Evolutionary conservation across 2,329 filamentous ascomycete species (phyloP).

Genomic region (Pyrenochaeta sp.): DNA sequence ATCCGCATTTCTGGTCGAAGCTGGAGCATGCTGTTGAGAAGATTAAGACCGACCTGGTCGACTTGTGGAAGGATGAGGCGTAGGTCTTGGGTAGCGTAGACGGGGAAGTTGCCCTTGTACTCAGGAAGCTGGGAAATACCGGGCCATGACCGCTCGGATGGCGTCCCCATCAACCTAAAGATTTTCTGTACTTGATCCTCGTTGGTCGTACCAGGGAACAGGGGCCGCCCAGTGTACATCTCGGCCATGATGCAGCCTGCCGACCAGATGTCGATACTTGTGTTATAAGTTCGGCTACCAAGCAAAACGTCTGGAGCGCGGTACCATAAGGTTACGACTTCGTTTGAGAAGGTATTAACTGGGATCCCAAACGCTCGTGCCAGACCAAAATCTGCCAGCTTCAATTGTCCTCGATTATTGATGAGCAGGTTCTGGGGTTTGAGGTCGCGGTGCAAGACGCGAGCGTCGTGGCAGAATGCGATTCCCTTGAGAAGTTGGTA

Average conservation of each 20-base stretch:
- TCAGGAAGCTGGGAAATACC: slow-evolving; percentile 96
- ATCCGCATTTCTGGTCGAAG: slow-evolving; percentile 90
- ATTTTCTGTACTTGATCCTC: slow-evolving; percentile 97
- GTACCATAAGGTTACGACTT: slow-evolving; percentile 98
- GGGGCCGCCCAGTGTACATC: slow-evolving; percentile 94
- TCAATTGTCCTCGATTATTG: slow-evolving; percentile 87
- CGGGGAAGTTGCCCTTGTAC: slow-evolving; percentile 94
- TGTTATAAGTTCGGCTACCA: slow-evolving; percentile 95
- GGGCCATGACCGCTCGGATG: slow-evolving; percentile 93
- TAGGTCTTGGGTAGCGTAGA: slow-evolving; percentile 92
- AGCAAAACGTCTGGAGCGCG: slow-evolving; percentile 94
- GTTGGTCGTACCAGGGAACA: slow-evolving; percentile 97
- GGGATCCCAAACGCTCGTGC: slow-evolving; percentile 95
- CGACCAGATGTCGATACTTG: slow-evolving; percentile 99
- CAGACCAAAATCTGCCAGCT: slow-evolving; percentile 93
- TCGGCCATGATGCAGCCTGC: slow-evolving; percentile 99
- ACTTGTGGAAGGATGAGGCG: slow-evolving; percentile 88
- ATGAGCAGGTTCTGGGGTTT: slow-evolving; percentile 98
- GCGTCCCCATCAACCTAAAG: slow-evolving; percentile 98
- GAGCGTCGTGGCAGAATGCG: slow-evolving; percentile 97
- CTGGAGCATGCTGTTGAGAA: slow-evolving; percentile 91
- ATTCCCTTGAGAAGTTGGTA: slow-evolving; percentile 95
- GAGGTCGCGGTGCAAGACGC: slow-evolving; percentile 92
- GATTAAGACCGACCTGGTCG: slow-evolving; percentile 84
- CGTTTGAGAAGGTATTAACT: slow-evolving; percentile 97